A percentile compares a stretch with the other conserved stretches of the same genome.
Evolutionary conservation across 257 asterid species (phyloP).

Genomic region (Linaria vulgaris): DNA sequence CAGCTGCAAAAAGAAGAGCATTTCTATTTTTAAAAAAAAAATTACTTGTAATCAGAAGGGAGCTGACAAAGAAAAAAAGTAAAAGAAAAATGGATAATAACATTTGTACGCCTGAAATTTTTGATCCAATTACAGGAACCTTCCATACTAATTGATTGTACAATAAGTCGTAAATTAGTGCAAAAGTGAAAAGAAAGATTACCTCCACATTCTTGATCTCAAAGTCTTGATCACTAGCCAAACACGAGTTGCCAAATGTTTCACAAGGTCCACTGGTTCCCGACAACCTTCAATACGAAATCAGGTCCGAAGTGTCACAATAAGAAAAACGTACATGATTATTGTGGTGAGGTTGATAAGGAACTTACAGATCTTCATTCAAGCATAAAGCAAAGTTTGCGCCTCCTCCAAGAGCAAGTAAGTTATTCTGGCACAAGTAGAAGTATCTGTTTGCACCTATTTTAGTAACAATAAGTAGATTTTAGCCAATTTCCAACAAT

Average conservation of each 20-base stretch:
- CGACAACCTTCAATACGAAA: conserved; percentile 46
- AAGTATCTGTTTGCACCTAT: conserved; percentile 90
- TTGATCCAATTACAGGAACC: too few species aligned
- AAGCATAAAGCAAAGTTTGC: conserved; percentile 75
- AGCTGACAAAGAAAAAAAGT: not conserved
- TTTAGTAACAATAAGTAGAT: conserved; percentile 15
- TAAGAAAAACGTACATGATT: not conserved
- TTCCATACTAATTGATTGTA: not conserved
- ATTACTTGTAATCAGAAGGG: not conserved
- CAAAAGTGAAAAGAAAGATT: not conserved
- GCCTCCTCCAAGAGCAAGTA: conserved; percentile 97
- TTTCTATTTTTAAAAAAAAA: conserved; percentile 6
- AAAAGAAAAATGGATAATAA: not conserved
- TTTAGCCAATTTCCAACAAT: not conserved
- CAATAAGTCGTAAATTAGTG: not conserved
- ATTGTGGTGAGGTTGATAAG: conserved; percentile 9
- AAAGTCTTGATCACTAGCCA: conserved; percentile 85
- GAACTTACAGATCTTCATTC: conserved; percentile 82
- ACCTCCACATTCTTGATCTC: conserved; percentile 89
- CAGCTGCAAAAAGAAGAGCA: conserved; percentile 57
- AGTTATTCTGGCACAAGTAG: conserved; percentile 78
- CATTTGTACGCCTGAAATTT: too few species aligned
- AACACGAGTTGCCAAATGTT: conserved; percentile 83
- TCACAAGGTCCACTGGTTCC: conserved; percentile 95
- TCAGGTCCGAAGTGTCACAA: not conserved